phyloP scores from a whole-genome alignment of 2,329 filamentous ascomycete genomes.

The Cladosporium sp. region DNA sequence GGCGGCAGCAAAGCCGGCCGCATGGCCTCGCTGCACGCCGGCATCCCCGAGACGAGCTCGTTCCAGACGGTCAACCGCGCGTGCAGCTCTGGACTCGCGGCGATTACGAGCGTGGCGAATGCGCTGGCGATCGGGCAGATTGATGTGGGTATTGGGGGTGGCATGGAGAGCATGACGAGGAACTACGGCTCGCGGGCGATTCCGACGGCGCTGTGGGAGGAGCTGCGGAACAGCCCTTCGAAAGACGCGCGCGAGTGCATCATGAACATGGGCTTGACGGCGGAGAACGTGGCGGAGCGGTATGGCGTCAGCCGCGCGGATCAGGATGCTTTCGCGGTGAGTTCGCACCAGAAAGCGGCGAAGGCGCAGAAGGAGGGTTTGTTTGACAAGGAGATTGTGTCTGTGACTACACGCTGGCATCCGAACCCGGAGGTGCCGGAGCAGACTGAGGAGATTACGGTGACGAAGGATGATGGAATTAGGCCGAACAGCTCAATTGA shows the following conservation, averaged over 20 bases:
- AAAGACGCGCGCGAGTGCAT: slow-evolving; percentile 81
- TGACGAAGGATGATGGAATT: slow-evolving; percentile 81
- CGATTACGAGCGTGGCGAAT: slow-evolving; percentile 72
- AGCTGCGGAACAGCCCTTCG: slow-evolving; percentile 63
- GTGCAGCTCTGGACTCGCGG: slow-evolving; percentile 76
- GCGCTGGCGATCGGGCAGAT: slow-evolving; percentile 75
- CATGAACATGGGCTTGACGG: slow-evolving; percentile 91
- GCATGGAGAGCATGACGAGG: slow-evolving; percentile 94
- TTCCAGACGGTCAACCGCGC: slow-evolving; percentile 90
- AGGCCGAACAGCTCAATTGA: slow-evolving; percentile 67
- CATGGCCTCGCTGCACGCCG: slow-evolving; percentile 86
- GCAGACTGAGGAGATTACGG: slow-evolving; percentile 61
- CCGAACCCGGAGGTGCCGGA: slow-evolving; percentile 60
- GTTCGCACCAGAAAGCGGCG: slow-evolving; percentile 72
- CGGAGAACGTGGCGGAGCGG: slow-evolving; percentile 80
- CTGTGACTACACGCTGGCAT: slow-evolving; percentile 71
- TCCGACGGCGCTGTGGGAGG: slow-evolving; percentile 77
- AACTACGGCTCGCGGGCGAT: slow-evolving; percentile 89
- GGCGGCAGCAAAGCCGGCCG: slow-evolving; percentile 87
- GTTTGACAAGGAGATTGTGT: slow-evolving; percentile 79
- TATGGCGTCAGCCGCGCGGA: slow-evolving; percentile 74
- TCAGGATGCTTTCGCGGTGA: slow-evolving; percentile 80
- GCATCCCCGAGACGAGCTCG: slow-evolving; percentile 69
- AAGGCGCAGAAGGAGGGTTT: slow-evolving; percentile 67
- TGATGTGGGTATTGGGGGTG: slow-evolving; percentile 75